Percentiles rank a stretch among this genome's conserved stretches.
Evolutionary conservation across 176 grass and related monocot genomes (phyloP).

Genomic region (Oryza rufipogon): DNA sequence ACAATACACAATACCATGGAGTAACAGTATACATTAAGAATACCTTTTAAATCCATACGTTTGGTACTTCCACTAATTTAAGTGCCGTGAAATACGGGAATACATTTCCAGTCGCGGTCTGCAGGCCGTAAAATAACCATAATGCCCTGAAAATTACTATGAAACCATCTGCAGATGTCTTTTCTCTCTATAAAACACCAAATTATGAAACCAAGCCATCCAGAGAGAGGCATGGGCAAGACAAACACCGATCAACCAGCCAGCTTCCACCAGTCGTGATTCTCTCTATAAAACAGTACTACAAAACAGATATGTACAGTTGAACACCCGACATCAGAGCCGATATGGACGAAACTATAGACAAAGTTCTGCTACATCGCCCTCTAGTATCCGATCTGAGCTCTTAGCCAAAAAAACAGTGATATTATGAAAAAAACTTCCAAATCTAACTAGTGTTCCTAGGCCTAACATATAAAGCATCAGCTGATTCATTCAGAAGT

Average conservation of each 20-base stretch:
- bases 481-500: constrained; percentile 11
- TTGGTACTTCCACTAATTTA: neutral
- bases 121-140: neutral
- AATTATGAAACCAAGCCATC: neutral
- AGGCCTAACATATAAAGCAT: constrained; percentile 20
- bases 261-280: neutral
- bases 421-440: constrained; percentile 4
- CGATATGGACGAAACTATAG: neutral
- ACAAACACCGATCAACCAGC: neutral
- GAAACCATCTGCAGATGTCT: neutral
- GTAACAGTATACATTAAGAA: neutral
- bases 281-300: neutral
- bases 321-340: neutral
- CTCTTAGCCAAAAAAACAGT: neutral
- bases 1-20: neutral
- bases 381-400: neutral
- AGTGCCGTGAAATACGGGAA: neutral
- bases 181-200: neutral
- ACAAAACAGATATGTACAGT: constrained; percentile 13
- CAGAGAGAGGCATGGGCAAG: neutral
- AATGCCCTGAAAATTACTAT: neutral
- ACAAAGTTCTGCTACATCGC: neutral
- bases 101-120: neutral
- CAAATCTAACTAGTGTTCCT: neutral
- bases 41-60: neutral